Conservation (phyloP, 306 rosid genomes). For the Malus fusca region DNA sequence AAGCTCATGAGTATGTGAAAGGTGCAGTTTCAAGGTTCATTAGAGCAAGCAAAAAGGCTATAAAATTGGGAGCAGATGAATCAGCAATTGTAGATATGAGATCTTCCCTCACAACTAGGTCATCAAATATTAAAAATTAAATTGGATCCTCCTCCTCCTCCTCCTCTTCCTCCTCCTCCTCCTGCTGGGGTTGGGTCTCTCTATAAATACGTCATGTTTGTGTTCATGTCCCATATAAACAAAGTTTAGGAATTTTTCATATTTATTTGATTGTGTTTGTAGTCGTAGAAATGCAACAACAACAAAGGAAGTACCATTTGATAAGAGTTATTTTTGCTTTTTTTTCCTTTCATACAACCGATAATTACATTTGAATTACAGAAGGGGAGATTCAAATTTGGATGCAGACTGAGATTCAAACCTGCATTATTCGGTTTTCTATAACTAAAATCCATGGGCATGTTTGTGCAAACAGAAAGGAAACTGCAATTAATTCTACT, state of each 20-base stretch:
- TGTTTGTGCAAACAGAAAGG: too few species aligned
- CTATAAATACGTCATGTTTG: too few species aligned
- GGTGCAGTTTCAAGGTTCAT: constrained; percentile 92
- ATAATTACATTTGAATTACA: too few species aligned
- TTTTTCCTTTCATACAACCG: too few species aligned
- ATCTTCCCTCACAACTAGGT: constrained; percentile 95
- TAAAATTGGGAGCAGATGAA: constrained; percentile 74
- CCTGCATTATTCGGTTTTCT: too few species aligned
- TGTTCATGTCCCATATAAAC: neutral
- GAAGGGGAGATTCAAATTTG: too few species aligned
- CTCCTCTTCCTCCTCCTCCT: too few species aligned
- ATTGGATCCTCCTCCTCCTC: neutral
- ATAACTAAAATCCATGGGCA: too few species aligned
- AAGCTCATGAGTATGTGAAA: constrained; percentile 63
- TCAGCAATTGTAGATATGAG: constrained; percentile 99
- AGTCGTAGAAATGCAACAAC: neutral
- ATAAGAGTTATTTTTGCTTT: neutral
- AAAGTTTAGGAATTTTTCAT: neutral
- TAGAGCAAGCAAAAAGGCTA: constrained; percentile 93
- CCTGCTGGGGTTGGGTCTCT: neutral
- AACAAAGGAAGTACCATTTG: neutral
- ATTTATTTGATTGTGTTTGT: neutral
- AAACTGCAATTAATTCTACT: too few species aligned
- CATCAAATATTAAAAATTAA: constrained; percentile 23
- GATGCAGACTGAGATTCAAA: too few species aligned